A percentile compares a stretch with the other conserved stretches of the same genome.
These are phyloP conservation scores for Actinomortierella ambigua DNA, from an alignment of 371 early-diverging fungal genomes.

Conservation along the genomic window DNA sequence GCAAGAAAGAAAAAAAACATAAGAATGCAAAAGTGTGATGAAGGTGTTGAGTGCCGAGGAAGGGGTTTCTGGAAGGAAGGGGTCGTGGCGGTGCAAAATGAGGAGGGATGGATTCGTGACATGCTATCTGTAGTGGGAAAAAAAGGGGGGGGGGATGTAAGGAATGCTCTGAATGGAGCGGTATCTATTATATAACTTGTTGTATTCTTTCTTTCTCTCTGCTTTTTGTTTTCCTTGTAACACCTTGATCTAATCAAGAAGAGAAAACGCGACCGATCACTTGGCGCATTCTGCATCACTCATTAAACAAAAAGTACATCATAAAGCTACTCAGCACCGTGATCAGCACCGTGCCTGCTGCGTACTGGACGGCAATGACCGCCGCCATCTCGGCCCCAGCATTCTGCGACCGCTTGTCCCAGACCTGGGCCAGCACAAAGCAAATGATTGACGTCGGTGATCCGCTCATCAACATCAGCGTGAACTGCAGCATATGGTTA, in stretches of 20 bases:
- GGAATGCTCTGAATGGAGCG: not conserved
- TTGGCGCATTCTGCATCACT: too few relatives aligned
- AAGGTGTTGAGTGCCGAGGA: too few relatives aligned
- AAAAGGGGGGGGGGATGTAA: too few relatives aligned
- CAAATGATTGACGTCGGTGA: conserved; percentile 47
- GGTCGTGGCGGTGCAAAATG: too few relatives aligned
- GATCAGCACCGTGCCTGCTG: conserved; percentile 24
- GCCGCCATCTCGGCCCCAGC: conserved; percentile 47
- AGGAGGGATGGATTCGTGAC: too few relatives aligned
- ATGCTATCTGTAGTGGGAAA: too few relatives aligned
- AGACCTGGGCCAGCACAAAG: conserved; percentile 47
- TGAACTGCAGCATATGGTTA: conserved; percentile 59
- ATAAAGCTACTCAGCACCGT: conserved; percentile 31
- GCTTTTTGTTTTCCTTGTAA: not conserved
- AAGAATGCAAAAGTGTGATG: too few relatives aligned
- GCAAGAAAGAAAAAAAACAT: too few relatives aligned
- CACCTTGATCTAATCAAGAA: too few relatives aligned
- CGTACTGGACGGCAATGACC: conserved; percentile 45
- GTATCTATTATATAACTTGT: not conserved
- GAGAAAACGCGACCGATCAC: too few relatives aligned
- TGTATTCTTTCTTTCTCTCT: not conserved
- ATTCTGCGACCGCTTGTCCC: conserved; percentile 41
- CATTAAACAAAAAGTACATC: conserved; percentile 41
- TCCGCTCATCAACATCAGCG: conserved; percentile 53
- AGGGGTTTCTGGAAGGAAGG: too few relatives aligned